These are phyloP conservation scores for Teratosphaeria pseudoeucalypti DNA, from an alignment of 2,329 filamentous ascomycete genomes.

Conservation along the genomic window DNA sequence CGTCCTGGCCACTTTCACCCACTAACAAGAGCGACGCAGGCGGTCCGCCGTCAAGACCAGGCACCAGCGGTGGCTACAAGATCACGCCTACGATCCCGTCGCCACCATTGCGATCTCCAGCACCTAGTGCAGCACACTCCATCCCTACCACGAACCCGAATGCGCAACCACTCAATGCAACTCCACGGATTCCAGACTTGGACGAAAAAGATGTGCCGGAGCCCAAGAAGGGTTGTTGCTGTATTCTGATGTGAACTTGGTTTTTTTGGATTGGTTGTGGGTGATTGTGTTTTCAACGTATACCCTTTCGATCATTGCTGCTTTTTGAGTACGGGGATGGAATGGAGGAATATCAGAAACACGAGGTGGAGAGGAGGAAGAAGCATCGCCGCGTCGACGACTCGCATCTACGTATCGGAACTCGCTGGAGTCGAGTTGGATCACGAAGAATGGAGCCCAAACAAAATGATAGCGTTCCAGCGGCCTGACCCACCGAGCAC, in stretches of 20 bases:
- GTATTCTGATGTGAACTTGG: constrained; percentile 59
- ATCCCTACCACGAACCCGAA: constrained; percentile 9
- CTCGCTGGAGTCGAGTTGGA: neutral
- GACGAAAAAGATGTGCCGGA: constrained; percentile 43
- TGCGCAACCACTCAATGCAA: constrained; percentile 26
- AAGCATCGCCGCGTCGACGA: neutral
- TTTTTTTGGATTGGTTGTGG: neutral
- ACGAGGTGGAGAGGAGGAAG: neutral
- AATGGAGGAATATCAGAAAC: neutral
- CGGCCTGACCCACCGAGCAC: neutral
- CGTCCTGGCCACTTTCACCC: constrained; percentile 16
- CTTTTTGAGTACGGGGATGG: neutral
- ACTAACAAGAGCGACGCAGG: constrained; percentile 18
- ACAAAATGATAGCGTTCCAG: constrained; percentile 1
- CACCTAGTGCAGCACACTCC: constrained; percentile 9
- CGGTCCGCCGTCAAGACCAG: constrained; percentile 20
- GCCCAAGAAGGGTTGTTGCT: constrained; percentile 55
- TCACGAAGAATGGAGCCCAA: neutral
- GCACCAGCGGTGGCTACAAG: constrained; percentile 37
- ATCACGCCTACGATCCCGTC: constrained; percentile 35
- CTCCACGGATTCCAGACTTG: constrained; percentile 44
- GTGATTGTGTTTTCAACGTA: neutral
- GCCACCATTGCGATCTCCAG: constrained; percentile 8
- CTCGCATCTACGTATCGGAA: neutral
- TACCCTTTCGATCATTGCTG: neutral